phyloP scores from a whole-genome alignment of 805 yeast genomes.

The Metschnikowia sp. region DNA sequence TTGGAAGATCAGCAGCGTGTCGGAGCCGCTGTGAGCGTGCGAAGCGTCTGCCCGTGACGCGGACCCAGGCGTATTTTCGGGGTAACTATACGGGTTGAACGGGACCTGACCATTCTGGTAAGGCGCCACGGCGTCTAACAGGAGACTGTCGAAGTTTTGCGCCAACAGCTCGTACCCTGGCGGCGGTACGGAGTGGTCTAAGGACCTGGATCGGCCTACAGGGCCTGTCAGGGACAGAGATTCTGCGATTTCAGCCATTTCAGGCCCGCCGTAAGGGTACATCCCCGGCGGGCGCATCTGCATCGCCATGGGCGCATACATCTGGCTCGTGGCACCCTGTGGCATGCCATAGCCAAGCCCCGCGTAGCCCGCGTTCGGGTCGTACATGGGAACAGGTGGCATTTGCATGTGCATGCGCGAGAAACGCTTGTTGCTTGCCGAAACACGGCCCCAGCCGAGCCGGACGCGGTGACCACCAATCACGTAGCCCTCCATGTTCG shows the following conservation, averaged over 20 bases:
- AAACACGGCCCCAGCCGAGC: conserved; percentile 78
- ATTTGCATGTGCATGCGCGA: conserved; percentile 29
- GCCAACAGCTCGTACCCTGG: conserved; percentile 2
- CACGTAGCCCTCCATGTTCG: conserved; percentile 86
- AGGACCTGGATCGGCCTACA: conserved; percentile 2
- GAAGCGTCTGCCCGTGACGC: too few species aligned
- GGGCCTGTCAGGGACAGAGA: not conserved
- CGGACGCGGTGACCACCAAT: conserved; percentile 81
- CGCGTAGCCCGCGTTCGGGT: conserved; percentile 32
- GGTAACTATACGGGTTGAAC: not conserved
- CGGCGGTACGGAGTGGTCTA: not conserved
- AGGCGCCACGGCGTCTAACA: conserved; percentile 1
- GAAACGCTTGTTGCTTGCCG: conserved; percentile 5
- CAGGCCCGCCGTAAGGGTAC: conserved; percentile 7
- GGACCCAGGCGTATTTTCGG: too few species aligned
- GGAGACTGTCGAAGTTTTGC: conserved; percentile 4
- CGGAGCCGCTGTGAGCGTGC: too few species aligned
- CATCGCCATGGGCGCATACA: conserved; percentile 11
- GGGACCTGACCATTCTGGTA: conserved; percentile 1
- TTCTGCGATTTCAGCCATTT: not conserved
- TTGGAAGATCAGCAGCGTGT: too few species aligned
- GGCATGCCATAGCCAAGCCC: not conserved
- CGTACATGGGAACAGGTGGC: conserved; percentile 36
- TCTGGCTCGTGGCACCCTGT: not conserved
- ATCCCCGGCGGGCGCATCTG: conserved; percentile 12